Evolutionary conservation across 164 flowering plant genomes (phyloP).

Genomic region (Malania oleifera): DNA sequence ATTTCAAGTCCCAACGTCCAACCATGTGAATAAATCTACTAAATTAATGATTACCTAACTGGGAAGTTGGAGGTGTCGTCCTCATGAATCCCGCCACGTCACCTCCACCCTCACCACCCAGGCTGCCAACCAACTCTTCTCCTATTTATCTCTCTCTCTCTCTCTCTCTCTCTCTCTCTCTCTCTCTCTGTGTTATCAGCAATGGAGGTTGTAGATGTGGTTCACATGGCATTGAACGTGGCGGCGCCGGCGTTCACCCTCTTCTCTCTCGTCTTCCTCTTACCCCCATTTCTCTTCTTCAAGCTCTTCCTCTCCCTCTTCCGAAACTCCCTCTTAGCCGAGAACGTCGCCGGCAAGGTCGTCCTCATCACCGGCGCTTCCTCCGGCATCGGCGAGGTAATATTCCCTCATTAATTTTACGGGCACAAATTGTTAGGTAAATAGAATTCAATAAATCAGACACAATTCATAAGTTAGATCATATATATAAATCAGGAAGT

Average conservation of each 20-base stretch:
- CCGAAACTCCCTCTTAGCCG: slow-evolving; percentile 26
- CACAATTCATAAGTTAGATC: too few relatives aligned
- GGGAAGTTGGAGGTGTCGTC: too few relatives aligned
- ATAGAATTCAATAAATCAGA: too few relatives aligned
- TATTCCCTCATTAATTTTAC: too few relatives aligned
- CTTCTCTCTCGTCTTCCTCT: slow-evolving; percentile 18
- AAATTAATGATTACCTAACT: too few relatives aligned
- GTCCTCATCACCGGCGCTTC: slow-evolving; percentile 79
- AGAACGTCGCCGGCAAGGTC: slow-evolving; percentile 56
- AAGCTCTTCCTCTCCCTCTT: slow-evolving; percentile 25
- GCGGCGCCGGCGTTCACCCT: slow-evolving; percentile 29
- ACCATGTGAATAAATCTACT: too few relatives aligned
- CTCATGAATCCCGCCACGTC: too few relatives aligned
- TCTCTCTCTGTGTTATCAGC: background rate
- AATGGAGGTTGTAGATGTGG: slow-evolving; percentile 28
- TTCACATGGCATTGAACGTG: slow-evolving; percentile 36
- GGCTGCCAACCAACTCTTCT: too few relatives aligned
- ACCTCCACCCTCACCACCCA: slow-evolving; percentile 3
- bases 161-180: background rate
- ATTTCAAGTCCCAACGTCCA: too few relatives aligned
- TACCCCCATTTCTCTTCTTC: slow-evolving; percentile 34
- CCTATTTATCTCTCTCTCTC: slow-evolving; percentile 14
- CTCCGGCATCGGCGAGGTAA: slow-evolving; percentile 84
- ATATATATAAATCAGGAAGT: background rate
- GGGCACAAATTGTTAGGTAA: too few relatives aligned